Evolutionary conservation across 2,329 filamentous ascomycete species (phyloP).

Genomic region (Aspergillus uvarum): DNA sequence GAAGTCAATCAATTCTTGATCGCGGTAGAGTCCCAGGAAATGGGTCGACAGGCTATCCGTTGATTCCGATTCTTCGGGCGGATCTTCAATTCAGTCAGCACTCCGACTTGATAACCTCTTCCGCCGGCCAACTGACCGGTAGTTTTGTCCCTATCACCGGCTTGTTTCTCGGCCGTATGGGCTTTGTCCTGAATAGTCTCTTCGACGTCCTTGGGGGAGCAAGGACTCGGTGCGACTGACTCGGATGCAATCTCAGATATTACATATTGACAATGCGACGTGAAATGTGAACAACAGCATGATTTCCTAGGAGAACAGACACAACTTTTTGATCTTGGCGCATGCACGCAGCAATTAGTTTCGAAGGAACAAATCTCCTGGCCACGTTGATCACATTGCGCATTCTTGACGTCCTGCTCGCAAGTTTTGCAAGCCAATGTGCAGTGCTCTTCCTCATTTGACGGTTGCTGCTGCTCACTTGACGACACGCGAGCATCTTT

Average conservation of each 20-base stretch:
- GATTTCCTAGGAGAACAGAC: constrained; percentile 17
- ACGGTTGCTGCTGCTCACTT: neutral
- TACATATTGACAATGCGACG: constrained; percentile 15
- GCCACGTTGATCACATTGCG: constrained; percentile 9
- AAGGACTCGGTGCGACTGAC: neutral
- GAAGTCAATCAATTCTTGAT: constrained; percentile 21
- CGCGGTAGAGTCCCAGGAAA: constrained; percentile 18
- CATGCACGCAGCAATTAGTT: constrained; percentile 21
- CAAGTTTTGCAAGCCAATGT: neutral
- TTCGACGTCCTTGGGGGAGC: neutral
- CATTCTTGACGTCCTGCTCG: neutral
- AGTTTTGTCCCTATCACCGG: neutral
- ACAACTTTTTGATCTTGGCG: constrained; percentile 4
- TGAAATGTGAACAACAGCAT: constrained; percentile 25
- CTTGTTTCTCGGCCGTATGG: neutral
- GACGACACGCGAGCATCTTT: neutral
- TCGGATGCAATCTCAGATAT: neutral
- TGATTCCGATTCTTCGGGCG: neutral
- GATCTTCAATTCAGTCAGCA: neutral
- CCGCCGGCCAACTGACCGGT: neutral
- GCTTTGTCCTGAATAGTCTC: neutral
- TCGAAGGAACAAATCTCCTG: constrained; percentile 18
- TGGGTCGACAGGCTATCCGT: constrained; percentile 7
- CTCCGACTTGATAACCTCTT: too few relatives aligned
- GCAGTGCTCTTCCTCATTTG: neutral